Evolutionary conservation across 1,284 basidiomycete genomes (phyloP), one percentile per base, ranked within the genome.

Genomic region (Malassezia slooffiae): DNA sequence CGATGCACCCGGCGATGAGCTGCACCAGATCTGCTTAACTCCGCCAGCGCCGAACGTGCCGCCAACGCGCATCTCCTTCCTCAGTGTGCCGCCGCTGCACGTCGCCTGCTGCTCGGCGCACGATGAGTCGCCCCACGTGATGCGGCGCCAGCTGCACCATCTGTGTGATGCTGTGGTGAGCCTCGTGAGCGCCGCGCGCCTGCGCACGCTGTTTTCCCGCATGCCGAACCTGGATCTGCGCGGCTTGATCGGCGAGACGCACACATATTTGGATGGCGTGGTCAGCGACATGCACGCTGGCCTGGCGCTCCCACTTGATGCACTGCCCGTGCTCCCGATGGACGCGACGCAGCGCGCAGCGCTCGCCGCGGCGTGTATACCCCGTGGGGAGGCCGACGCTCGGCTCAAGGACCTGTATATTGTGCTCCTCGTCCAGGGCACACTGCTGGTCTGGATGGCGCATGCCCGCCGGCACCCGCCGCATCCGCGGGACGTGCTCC

Each of bases 401-500:
- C 41, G 46, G 10, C 85, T 82, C 1, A 81, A 88, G 9, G 77
- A 93, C 23, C 76, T 97, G 1, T 97, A 97, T 63, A n/a, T n/a
- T n/a, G 79, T 91, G 11, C 76, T 96, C 15, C 74, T 97, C 11
- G 74, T 93, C 19, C 81, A 83, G 0, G 76, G 79, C 36, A 81
- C 80, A 12, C 77, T 80, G 19, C 82, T 97, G 1, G 77, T 96
- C 16, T 90, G 87, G 3, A 75, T 97, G 4, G 79, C 91, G 11
- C 75, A 93, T 43, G 91, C 91, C 0, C 80, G 78, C 65, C 88
- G 85, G 60, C 91, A 96, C 63, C 87, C 86, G 0, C 88, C 96
- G 44, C 89, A 97, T 70, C 89, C 91, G 17, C 43, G 55, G 26
- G 72, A 73, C 42, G 54, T 72, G 13, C 65, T 70, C 16, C 52